Evolutionary conservation across 768 basidiomycete genomes (phyloP).

Genomic region (Boletellus emodensis): DNA sequence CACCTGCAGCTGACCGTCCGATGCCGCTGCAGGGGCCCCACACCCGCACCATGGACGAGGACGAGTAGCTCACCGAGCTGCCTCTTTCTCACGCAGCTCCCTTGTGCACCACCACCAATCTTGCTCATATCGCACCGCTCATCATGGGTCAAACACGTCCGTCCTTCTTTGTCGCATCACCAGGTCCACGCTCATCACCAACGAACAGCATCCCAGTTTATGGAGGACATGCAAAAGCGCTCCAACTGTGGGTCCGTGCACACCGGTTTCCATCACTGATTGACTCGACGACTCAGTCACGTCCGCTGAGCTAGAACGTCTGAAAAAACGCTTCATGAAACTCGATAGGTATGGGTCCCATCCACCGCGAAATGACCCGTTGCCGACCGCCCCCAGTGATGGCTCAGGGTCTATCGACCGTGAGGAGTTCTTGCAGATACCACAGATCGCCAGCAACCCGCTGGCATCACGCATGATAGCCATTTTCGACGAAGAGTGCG

Average conservation of each 20-base stretch:
- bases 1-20: constrained; percentile 2
- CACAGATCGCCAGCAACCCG: constrained; percentile 97
- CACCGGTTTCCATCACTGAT: background rate
- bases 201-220: constrained; percentile 78
- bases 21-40: constrained; percentile 8
- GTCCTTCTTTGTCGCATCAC: constrained; percentile 24
- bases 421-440: constrained; percentile 98
- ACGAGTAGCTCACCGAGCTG: background rate
- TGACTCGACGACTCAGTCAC: constrained; percentile 62
- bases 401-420: constrained; percentile 97
- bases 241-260: constrained; percentile 81
- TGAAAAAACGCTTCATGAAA: constrained; percentile 99
- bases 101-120: background rate
- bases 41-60: constrained; percentile 17
- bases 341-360: constrained; percentile 69
- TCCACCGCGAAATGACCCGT: background rate
- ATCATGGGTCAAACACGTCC: constrained; percentile 83
- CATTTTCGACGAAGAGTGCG: constrained; percentile 98
- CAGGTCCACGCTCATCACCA: constrained; percentile 4
- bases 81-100: constrained; percentile 21
- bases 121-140: constrained; percentile 10
- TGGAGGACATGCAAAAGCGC: constrained; percentile 96
- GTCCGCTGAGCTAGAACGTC: constrained; percentile 84
- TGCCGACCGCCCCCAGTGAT: constrained; percentile 50
- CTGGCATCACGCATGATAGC: constrained; percentile 97